phyloP scores from a whole-genome alignment of 2,329 filamentous ascomycete genomes.

The Fusarium torulosum region DNA sequence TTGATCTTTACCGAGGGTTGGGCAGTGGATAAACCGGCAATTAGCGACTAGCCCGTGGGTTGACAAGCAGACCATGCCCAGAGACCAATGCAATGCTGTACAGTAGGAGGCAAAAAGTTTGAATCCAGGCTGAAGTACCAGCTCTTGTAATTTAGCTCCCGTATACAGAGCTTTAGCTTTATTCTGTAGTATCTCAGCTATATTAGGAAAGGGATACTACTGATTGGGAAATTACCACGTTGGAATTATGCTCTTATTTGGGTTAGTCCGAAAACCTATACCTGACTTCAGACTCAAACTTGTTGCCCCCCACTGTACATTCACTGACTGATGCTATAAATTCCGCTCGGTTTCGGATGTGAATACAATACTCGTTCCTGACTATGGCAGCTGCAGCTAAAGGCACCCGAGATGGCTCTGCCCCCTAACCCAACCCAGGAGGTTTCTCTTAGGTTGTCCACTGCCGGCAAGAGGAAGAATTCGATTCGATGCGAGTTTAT shows the following conservation, averaged over 20 bases:
- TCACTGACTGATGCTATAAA: slow-evolving; percentile 23
- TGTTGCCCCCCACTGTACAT: too few relatives aligned
- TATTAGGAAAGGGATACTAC: too few relatives aligned
- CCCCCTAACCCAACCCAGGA: slow-evolving; percentile 8
- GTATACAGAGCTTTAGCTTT: too few relatives aligned
- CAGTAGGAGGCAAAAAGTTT: too few relatives aligned
- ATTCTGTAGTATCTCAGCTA: too few relatives aligned
- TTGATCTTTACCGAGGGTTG: slow-evolving; percentile 1
- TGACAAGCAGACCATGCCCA: background rate
- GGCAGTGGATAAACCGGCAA: slow-evolving; percentile 11
- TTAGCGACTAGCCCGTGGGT: background rate
- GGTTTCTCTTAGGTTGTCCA: slow-evolving; percentile 10
- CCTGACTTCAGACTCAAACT: too few relatives aligned
- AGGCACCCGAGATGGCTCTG: slow-evolving; percentile 21
- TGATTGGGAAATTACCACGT: too few relatives aligned
- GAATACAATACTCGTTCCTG: slow-evolving; percentile 32
- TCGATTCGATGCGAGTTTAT: slow-evolving; percentile 16
- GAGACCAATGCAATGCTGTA: slow-evolving; percentile 13
- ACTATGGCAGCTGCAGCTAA: slow-evolving; percentile 32
- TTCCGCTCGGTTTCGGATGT: background rate
- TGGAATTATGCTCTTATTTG: too few relatives aligned
- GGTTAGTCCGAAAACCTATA: too few relatives aligned
- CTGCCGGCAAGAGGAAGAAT: slow-evolving; percentile 11
- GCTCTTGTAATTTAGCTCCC: too few relatives aligned
- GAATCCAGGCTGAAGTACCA: too few relatives aligned